Evolutionary conservation across 441 rosid species (phyloP).

Genomic region (Cnidoscolus chayamansa): DNA sequence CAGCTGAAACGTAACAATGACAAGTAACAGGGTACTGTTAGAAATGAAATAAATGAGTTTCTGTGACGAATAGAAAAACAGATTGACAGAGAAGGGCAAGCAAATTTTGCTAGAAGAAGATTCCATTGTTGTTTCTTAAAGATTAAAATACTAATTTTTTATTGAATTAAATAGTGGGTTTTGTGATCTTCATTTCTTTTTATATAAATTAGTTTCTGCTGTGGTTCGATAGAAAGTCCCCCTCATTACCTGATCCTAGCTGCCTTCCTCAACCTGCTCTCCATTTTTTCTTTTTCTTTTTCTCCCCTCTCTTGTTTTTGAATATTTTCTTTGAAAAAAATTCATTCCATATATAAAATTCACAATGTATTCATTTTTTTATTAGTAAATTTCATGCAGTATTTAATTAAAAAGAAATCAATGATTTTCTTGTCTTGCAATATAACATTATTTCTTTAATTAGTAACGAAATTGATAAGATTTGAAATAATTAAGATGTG

Average conservation of each 20-base stretch:
- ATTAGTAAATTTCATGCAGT: too few species aligned
- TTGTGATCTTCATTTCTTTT: background rate
- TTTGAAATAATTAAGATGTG: too few species aligned
- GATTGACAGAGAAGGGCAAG: constrained; percentile 28
- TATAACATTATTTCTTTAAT: too few species aligned
- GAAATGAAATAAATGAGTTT: constrained; percentile 23
- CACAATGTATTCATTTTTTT: too few species aligned
- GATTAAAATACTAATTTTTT: background rate
- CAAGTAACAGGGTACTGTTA: constrained; percentile 22
- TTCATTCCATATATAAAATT: too few species aligned
- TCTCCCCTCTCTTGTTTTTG: background rate
- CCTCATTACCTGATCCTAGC: constrained; percentile 29
- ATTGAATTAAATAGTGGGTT: background rate
- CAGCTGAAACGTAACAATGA: constrained; percentile 32
- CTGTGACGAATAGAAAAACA: constrained; percentile 9
- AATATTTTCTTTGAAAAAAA: too few species aligned
- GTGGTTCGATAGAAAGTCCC: constrained; percentile 31
- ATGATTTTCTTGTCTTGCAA: too few species aligned
- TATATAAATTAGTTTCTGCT: background rate
- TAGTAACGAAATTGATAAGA: too few species aligned
- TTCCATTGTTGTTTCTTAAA: background rate
- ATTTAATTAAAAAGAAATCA: too few species aligned
- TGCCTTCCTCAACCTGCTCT: constrained; percentile 17
- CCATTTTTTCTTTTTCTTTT: background rate
- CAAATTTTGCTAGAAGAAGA: constrained; percentile 22